Evolutionary conservation across 2,329 filamentous ascomycete genomes (phyloP).

Genomic region (Pleomassaria siparia): DNA sequence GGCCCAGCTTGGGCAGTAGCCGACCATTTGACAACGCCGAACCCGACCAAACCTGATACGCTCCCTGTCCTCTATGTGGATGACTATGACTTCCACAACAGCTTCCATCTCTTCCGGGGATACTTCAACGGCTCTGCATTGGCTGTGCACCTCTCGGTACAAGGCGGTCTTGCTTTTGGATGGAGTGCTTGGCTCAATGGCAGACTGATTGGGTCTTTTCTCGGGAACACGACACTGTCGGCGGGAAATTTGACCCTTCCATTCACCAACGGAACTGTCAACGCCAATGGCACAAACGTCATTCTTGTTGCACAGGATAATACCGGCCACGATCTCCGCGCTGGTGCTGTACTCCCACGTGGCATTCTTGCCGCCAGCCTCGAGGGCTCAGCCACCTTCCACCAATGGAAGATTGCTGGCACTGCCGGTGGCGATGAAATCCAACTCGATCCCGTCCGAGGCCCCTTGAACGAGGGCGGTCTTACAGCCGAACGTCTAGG

Average conservation of each 20-base stretch:
- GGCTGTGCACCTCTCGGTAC: constrained; percentile 53
- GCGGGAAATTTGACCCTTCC: constrained; percentile 48
- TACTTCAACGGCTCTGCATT: constrained; percentile 43
- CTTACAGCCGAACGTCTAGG: constrained; percentile 61
- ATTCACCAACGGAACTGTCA: constrained; percentile 54
- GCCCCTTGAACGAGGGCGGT: constrained; percentile 60
- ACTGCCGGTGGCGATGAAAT: constrained; percentile 54
- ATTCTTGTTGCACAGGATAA: constrained; percentile 62
- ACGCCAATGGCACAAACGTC: constrained; percentile 45
- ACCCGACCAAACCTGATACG: constrained; percentile 41
- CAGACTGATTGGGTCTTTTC: constrained; percentile 57
- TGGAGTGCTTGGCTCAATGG: constrained; percentile 62
- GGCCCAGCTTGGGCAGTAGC: constrained; percentile 47
- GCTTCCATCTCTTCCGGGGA: constrained; percentile 46
- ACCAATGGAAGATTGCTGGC: constrained; percentile 60
- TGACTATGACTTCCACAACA: constrained; percentile 47
- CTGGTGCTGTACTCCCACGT: constrained; percentile 51
- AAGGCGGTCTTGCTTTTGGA: constrained; percentile 58
- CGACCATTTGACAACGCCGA: constrained; percentile 41
- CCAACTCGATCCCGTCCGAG: constrained; percentile 58
- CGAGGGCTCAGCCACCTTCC: constrained; percentile 47
- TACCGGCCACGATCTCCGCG: constrained; percentile 60
- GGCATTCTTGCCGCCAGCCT: constrained; percentile 58
- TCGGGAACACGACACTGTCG: constrained; percentile 50
- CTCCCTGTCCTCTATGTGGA: constrained; percentile 46